Conservation (phyloP, 2,329 filamentous ascomycete species). For the Endocalyx cinctus region DNA sequence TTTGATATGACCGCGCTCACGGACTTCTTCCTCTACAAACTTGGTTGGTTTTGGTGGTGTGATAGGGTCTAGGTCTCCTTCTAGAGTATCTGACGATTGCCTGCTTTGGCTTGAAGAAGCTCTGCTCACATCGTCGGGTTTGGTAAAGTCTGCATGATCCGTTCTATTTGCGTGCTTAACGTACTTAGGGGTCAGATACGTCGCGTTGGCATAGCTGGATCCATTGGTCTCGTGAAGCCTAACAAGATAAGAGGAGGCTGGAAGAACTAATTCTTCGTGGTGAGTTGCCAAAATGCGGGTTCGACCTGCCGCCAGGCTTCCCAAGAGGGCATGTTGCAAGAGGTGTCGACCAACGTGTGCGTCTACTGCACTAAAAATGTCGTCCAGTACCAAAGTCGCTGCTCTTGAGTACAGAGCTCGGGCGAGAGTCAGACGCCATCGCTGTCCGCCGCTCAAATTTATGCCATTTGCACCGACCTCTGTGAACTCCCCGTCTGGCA, state of each 20-base stretch:
- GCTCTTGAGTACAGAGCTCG: constrained; percentile 76
- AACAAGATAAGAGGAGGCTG: constrained; percentile 69
- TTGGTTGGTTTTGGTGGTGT: constrained; percentile 55
- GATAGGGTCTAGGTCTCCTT: constrained; percentile 46
- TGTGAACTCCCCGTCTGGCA: constrained; percentile 72
- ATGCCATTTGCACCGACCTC: constrained; percentile 83
- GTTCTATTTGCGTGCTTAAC: too few relatives aligned
- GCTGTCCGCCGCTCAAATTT: constrained; percentile 78
- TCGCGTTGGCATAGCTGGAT: constrained; percentile 58
- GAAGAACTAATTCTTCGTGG: constrained; percentile 66
- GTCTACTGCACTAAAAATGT: constrained; percentile 80
- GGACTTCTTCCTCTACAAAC: constrained; percentile 70
- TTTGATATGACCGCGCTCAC: constrained; percentile 66
- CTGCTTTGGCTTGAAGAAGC: constrained; percentile 43
- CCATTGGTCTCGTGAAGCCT: constrained; percentile 66
- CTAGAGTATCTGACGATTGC: constrained; percentile 42
- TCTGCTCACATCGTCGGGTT: constrained; percentile 52
- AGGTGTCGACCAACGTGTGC: constrained; percentile 76
- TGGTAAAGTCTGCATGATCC: constrained; percentile 52
- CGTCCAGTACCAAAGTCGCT: constrained; percentile 72
- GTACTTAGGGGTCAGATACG: too few relatives aligned
- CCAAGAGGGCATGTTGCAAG: constrained; percentile 70
- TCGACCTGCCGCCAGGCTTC: constrained; percentile 62
- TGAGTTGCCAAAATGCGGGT: constrained; percentile 79
- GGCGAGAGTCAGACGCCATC: constrained; percentile 77